phyloP scores from a whole-genome alignment of 306 rosid genomes.

The Hylodesmum podocarpum region DNA sequence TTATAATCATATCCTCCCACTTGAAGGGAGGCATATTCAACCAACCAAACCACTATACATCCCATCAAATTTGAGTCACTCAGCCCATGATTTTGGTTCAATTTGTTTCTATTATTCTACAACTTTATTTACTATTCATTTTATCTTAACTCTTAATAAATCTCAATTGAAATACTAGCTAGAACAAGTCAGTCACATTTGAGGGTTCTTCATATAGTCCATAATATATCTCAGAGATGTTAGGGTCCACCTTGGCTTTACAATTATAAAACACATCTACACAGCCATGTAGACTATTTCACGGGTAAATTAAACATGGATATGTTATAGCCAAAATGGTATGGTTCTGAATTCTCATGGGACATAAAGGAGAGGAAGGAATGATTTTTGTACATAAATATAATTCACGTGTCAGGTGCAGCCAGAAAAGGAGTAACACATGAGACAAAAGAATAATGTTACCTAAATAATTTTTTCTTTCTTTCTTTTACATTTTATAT shows the following conservation, averaged over 20 bases:
- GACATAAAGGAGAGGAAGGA: not conserved
- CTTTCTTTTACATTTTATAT: too few species aligned
- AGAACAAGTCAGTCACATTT: not conserved
- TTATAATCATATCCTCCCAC: conserved; percentile 14
- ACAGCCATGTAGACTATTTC: not conserved
- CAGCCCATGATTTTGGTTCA: conserved; percentile 19
- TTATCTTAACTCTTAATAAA: not conserved
- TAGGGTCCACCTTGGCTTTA: too few species aligned
- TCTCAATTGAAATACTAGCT: not conserved
- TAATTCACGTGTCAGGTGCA: not conserved
- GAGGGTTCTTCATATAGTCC: not conserved
- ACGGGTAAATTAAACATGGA: not conserved
- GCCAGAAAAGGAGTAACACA: not conserved
- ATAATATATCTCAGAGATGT: too few species aligned
- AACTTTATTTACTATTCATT: not conserved
- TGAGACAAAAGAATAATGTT: too few species aligned
- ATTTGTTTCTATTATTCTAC: not conserved
- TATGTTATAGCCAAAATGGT: not conserved
- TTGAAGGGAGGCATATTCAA: conserved; percentile 3
- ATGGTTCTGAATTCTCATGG: not conserved
- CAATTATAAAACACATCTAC: conserved; percentile 8
- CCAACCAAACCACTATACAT: conserved; percentile 22
- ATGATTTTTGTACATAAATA: conserved; percentile 10
- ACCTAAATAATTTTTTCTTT: too few species aligned
- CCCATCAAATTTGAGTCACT: conserved; percentile 35